phyloP scores from a whole-genome alignment of 805 yeast genomes.

The Starmerella vitae region DNA sequence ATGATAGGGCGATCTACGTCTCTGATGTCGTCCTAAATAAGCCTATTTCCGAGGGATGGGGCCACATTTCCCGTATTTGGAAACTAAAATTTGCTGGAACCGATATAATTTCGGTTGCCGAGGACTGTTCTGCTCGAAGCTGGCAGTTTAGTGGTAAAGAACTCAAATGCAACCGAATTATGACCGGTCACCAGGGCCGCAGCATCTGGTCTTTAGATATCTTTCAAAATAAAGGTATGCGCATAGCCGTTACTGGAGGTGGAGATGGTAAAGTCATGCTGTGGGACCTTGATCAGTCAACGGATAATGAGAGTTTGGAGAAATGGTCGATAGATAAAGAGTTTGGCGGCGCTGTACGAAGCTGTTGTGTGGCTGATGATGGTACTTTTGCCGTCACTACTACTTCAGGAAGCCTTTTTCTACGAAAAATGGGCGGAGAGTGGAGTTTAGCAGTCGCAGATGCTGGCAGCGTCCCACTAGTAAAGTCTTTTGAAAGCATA shows the following conservation, averaged over 20 bases:
- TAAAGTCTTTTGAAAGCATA: slow-evolving; percentile 1
- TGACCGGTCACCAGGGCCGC: slow-evolving; percentile 69
- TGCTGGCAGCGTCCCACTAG: slow-evolving; percentile 7
- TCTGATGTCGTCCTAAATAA: slow-evolving; percentile 51
- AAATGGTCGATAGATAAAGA: slow-evolving; percentile 1
- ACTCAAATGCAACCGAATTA: slow-evolving; percentile 35
- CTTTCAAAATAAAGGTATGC: slow-evolving; percentile 27
- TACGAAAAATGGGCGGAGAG: background rate
- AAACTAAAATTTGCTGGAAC: slow-evolving; percentile 40
- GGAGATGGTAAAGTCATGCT: slow-evolving; percentile 76
- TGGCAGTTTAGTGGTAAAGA: slow-evolving; percentile 37
- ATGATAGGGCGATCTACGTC: slow-evolving; percentile 75
- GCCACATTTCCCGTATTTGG: slow-evolving; percentile 94
- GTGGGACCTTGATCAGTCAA: slow-evolving; percentile 32
- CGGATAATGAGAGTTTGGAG: background rate
- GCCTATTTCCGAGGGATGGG: slow-evolving; percentile 77
- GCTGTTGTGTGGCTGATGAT: slow-evolving; percentile 1
- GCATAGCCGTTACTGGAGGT: slow-evolving; percentile 70
- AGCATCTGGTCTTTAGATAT: slow-evolving; percentile 61
- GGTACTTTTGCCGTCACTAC: slow-evolving; percentile 3
- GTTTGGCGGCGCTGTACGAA: slow-evolving; percentile 4
- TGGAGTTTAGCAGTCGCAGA: background rate
- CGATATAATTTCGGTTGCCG: slow-evolving; percentile 54
- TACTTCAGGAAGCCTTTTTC: background rate
- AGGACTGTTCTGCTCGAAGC: slow-evolving; percentile 70